A percentile compares a stretch with the other conserved stretches of the same genome.
Conservation (phyloP, 1,284 basidiomycete genomes). For the Pyrrhoderma noxium region DNA sequence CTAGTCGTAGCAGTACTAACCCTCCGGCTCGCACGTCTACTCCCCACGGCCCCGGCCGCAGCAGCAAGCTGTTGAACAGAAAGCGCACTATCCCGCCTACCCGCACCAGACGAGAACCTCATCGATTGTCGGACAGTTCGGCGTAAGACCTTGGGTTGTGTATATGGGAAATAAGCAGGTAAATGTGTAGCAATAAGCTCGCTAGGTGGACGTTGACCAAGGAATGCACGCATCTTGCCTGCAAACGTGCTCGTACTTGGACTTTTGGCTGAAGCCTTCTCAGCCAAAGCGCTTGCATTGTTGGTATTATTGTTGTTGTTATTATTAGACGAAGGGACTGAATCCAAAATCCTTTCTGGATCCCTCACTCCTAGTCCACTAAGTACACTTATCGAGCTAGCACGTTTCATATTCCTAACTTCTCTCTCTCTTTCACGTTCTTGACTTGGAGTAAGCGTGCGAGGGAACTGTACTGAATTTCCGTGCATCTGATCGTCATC, state of each 20-base stretch:
- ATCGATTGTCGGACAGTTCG: constrained; percentile 83
- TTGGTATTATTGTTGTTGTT: constrained; percentile 24
- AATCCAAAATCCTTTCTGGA: constrained; percentile 48
- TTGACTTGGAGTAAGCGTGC: constrained; percentile 17
- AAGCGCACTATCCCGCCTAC: constrained; percentile 42
- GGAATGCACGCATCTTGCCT: constrained; percentile 86
- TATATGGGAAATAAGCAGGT: constrained; percentile 91
- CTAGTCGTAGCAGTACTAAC: constrained; percentile 13
- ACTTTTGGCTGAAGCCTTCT: constrained; percentile 30
- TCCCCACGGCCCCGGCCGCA: constrained; percentile 32
- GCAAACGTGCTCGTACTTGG: constrained; percentile 42
- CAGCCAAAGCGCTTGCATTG: constrained; percentile 18
- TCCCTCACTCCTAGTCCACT: constrained; percentile 83
- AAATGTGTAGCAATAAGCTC: constrained; percentile 97
- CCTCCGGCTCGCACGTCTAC: constrained; percentile 1
- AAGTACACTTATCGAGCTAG: constrained; percentile 90
- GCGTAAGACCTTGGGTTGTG: constrained; percentile 83
- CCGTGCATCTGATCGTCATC: constrained; percentile 27
- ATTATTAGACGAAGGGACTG: constrained; percentile 29
- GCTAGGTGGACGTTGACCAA: constrained; percentile 94
- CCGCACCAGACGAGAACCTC: constrained; percentile 31
- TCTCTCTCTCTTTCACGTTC: constrained; percentile 23
- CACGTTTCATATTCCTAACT: constrained; percentile 77
- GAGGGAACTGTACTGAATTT: constrained; percentile 22
- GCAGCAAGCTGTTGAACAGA: constrained; percentile 42